Evolutionary conservation across 2,329 filamentous ascomycete species (phyloP), one percentile per base, ranked within the genome.

Genomic region (Epichloe elymi): DNA sequence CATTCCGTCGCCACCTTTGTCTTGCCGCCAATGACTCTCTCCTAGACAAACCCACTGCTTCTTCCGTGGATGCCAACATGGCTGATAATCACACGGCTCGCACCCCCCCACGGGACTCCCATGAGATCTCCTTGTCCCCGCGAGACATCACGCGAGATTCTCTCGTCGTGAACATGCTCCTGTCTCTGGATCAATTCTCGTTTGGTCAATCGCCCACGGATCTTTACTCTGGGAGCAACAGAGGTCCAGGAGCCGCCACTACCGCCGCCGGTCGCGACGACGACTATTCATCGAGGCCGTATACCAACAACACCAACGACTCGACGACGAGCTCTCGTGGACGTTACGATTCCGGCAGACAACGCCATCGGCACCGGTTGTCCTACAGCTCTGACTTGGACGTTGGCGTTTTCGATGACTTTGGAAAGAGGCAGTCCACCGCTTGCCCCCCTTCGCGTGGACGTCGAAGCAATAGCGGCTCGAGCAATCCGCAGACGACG

Each of bases 151-250:
- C 86, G 40, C 82, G 91, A 58, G 88, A 95, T 63, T 96, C 90
- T 37, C 82, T 98, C 58, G 88, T 98, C 53, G 86, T 93, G 67
- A 95, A 96, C 67, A 93, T 98, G 85, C 81, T 97, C 54, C 75
- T 93, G 57, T 95, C 90, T 40, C 82, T 98, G 56, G 91, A 95
- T 68, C 86, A 91, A 66, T 82, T 91, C 63, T 83, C 80, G 40
- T 74, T 79, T 58, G 73, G 67, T 43, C 72, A 76, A 58, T 63
- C 69, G 43, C 56, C 51, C 57, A 41, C 48, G 2, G 41, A 37
- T 6, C 19, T 19, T 39, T 46, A 48, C 46, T 48, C 43, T 37
- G 44, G 49, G 43, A 47, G 23, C 50, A 54, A 49, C 50, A 51
- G 50, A 48, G 50, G 51, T 37, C 41, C 38, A 40, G 35, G 55